These are phyloP conservation scores for Rhizopus delemar DNA, from an alignment of 371 early-diverging fungal genomes.

Conservation along the genomic window DNA sequence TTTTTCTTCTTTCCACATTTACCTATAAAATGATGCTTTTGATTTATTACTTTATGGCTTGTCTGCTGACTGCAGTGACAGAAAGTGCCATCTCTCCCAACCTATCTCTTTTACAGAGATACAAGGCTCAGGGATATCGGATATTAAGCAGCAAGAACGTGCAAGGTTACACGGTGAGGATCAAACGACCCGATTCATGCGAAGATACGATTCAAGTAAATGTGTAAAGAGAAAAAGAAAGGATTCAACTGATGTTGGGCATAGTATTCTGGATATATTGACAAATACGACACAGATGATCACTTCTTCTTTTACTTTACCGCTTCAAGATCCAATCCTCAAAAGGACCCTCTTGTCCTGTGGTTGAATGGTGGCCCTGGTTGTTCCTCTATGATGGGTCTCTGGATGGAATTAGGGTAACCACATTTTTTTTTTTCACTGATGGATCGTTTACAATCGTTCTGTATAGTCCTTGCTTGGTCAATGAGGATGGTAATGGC, in stretches of 20 bases:
- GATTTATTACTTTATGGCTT: too few species aligned
- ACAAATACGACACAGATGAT: conserved; percentile 42
- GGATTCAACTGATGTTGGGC: background rate
- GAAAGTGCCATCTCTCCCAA: too few species aligned
- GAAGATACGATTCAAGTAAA: conserved; percentile 32
- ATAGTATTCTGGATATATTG: conserved; percentile 39
- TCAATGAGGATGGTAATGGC: conserved; percentile 56
- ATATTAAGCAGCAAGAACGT: conserved; percentile 11
- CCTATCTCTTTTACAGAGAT: background rate
- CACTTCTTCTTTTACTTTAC: conserved; percentile 88
- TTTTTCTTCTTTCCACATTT: background rate
- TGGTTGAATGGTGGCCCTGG: conserved; percentile 92
- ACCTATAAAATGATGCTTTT: background rate
- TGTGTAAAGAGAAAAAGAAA: background rate
- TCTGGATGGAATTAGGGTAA: conserved; percentile 78
- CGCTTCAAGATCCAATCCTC: conserved; percentile 75
- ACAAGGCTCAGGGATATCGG: conserved; percentile 13
- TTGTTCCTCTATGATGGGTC: conserved; percentile 76
- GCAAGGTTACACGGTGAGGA: conserved; percentile 28
- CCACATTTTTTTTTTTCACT: background rate
- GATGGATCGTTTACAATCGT: background rate
- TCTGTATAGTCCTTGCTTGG: conserved; percentile 59
- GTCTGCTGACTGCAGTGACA: too few species aligned
- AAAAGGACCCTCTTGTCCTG: conserved; percentile 75
- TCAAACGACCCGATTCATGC: conserved; percentile 31